These are phyloP conservation scores for Colletotrichum kahawae DNA, from an alignment of 2,329 filamentous ascomycete species.

Conservation along the genomic window DNA sequence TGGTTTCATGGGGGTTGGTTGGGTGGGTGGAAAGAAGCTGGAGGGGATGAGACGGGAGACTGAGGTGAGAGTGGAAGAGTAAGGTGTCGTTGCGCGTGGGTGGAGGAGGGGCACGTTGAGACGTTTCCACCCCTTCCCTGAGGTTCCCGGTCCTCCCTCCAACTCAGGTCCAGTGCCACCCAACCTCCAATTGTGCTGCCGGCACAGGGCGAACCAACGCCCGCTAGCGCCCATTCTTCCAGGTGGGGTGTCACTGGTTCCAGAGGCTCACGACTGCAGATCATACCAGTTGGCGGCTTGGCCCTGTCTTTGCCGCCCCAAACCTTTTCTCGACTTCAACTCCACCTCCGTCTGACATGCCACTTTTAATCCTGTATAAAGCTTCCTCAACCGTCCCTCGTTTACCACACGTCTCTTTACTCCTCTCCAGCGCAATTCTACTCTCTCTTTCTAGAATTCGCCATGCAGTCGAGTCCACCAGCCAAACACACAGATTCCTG, in stretches of 20 bases:
- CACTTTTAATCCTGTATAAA: conserved; percentile 18
- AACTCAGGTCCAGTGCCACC: neutral
- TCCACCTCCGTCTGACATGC: neutral
- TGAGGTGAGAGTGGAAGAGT: neutral
- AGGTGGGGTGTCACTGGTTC: conserved; percentile 3
- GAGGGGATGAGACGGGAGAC: neutral
- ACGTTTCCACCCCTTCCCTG: conserved; percentile 11
- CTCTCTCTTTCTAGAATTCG: conserved; percentile 19
- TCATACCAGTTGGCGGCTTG: conserved; percentile 12
- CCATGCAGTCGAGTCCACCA: conserved; percentile 19
- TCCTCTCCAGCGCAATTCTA: conserved; percentile 23
- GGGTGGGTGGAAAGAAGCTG: neutral
- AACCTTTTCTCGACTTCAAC: conserved; percentile 24
- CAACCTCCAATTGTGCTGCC: neutral
- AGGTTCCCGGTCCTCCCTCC: neutral
- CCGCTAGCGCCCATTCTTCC: conserved; percentile 1
- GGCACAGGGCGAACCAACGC: conserved; percentile 13
- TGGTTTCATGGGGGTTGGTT: conserved; percentile 12
- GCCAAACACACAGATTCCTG: conserved; percentile 14
- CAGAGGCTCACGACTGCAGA: neutral
- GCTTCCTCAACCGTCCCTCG: neutral
- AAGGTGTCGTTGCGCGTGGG: neutral
- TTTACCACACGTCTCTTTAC: neutral
- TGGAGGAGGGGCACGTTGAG: conserved; percentile 6
- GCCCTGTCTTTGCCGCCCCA: conserved; percentile 8